phyloP scores from a whole-genome alignment of 768 basidiomycete genomes.

The Mycena crocata region DNA sequence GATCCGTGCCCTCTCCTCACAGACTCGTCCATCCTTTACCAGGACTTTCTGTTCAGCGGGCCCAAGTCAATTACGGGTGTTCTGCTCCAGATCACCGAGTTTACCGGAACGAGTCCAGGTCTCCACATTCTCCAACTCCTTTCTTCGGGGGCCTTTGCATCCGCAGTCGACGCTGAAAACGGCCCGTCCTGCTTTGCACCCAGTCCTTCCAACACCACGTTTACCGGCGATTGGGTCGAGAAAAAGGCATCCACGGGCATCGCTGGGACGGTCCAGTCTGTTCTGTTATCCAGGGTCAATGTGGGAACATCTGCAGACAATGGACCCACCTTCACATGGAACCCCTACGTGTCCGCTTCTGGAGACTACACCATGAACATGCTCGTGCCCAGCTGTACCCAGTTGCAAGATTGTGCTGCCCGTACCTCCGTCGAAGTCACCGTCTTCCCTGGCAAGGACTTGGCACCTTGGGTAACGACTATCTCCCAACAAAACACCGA shows the following conservation, averaged over 20 bases:
- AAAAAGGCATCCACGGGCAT: constrained; percentile 77
- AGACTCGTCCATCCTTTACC: constrained; percentile 82
- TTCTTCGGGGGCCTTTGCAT: constrained; percentile 91
- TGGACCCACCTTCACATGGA: constrained; percentile 89
- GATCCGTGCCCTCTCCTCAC: constrained; percentile 83
- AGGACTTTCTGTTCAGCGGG: constrained; percentile 89
- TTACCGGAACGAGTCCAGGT: constrained; percentile 81
- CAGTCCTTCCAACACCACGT: constrained; percentile 72
- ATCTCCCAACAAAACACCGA: constrained; percentile 77
- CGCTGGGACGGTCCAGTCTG: constrained; percentile 81
- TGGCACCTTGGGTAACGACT: constrained; percentile 73
- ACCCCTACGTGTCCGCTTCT: constrained; percentile 90
- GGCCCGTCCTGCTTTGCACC: constrained; percentile 82
- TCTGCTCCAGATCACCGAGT: constrained; percentile 83
- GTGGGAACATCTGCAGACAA: constrained; percentile 70
- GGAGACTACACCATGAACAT: constrained; percentile 89
- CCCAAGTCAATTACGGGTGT: constrained; percentile 85
- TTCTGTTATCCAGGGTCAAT: constrained; percentile 74
- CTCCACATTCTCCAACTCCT: constrained; percentile 93
- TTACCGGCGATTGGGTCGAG: constrained; percentile 77
- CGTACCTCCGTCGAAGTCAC: constrained; percentile 88
- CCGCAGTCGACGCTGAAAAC: constrained; percentile 72
- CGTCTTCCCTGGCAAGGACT: constrained; percentile 80
- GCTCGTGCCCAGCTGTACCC: constrained; percentile 86
- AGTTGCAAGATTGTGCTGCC: constrained; percentile 80